These are phyloP conservation scores for Aspergillus avenaceus DNA, from an alignment of 495 filamentous ascomycete genomes.

Conservation along the genomic window DNA sequence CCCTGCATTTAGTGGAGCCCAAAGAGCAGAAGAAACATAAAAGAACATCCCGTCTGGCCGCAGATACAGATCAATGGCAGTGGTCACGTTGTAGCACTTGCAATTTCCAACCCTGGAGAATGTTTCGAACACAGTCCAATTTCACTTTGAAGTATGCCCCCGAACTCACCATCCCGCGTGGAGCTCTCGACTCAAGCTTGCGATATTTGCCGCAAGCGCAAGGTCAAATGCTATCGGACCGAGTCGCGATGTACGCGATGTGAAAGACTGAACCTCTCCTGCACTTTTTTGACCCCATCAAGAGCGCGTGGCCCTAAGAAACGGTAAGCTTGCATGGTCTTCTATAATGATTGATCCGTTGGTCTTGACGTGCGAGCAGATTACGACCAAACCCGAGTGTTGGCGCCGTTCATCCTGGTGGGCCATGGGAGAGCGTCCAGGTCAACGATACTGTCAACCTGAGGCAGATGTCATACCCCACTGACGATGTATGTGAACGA, in stretches of 20 bases:
- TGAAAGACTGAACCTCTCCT: slow-evolving; percentile 13
- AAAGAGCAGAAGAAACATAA: too few species aligned
- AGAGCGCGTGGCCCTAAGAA: slow-evolving; percentile 17
- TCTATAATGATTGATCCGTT: not conserved
- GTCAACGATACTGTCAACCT: not conserved
- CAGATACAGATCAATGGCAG: too few species aligned
- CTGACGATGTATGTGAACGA: slow-evolving; percentile 16
- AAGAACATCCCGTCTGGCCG: too few species aligned
- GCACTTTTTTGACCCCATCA: slow-evolving; percentile 18
- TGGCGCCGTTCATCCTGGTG: not conserved
- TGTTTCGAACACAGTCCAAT: too few species aligned
- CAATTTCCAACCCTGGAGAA: too few species aligned
- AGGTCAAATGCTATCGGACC: slow-evolving; percentile 15
- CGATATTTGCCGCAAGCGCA: slow-evolving; percentile 18
- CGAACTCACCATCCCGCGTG: not conserved
- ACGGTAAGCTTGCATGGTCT: slow-evolving; percentile 4
- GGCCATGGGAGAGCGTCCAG: not conserved
- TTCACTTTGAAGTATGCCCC: too few species aligned
- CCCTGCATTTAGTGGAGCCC: too few species aligned
- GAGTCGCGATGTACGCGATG: slow-evolving; percentile 12
- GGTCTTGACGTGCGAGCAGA: not conserved
- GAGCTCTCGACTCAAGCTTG: slow-evolving; percentile 6
- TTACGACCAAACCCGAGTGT: not conserved
- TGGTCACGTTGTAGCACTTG: too few species aligned
- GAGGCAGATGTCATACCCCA: too few species aligned